These are phyloP conservation scores for Ogataea neopini DNA, from an alignment of 805 yeast genomes.

Conservation along the genomic window DNA sequence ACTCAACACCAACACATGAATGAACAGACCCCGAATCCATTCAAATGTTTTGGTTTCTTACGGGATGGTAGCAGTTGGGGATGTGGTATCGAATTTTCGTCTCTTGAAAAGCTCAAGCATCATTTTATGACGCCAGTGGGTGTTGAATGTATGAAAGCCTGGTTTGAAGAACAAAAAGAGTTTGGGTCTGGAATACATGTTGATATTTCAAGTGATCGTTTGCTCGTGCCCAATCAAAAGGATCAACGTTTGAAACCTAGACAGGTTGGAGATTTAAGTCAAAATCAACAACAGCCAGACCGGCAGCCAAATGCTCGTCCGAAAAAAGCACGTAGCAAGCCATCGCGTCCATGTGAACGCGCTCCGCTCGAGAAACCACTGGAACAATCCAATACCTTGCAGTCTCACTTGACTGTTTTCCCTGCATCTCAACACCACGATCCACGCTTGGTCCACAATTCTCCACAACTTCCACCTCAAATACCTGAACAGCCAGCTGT, in stretches of 20 bases:
- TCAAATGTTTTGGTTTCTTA: neutral
- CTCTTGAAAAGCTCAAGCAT: neutral
- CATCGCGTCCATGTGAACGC: no score
- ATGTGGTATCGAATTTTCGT: neutral
- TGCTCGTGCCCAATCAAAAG: neutral
- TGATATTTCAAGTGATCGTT: neutral
- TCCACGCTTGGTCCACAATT: no score
- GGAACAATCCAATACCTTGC: no score
- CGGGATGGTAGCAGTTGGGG: conserved; percentile 2
- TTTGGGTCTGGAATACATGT: neutral
- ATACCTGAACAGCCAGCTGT: no score
- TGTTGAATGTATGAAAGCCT: neutral
- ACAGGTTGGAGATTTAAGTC: conserved; percentile 2
- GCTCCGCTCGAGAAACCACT: no score
- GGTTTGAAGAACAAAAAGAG: neutral
- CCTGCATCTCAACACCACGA: no score
- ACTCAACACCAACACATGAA: neutral
- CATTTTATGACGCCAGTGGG: neutral
- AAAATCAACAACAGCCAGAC: neutral
- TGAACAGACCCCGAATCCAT: neutral
- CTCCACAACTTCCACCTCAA: no score
- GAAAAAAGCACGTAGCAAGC: no score
- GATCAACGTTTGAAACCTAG: conserved; percentile 5
- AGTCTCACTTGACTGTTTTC: no score
- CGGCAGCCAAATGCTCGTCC: no score